Percentiles rank a stretch among this genome's conserved stretches.
Conservation (phyloP, 441 rosid species). For the Pelargonium fulgidum region DNA sequence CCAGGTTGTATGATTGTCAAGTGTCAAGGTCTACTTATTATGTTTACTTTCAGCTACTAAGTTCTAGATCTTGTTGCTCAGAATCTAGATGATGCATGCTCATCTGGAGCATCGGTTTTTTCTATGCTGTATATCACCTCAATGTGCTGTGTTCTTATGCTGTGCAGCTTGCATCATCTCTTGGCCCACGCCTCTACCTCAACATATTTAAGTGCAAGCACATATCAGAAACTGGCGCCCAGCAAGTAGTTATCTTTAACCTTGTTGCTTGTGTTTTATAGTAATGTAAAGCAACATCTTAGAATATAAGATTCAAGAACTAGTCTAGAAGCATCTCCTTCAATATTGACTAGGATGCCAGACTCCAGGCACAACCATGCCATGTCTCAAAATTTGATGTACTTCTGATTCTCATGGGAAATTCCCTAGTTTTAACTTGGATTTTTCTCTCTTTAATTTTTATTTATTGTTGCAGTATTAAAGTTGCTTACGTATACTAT, state of each 20-base stretch:
- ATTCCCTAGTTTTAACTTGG: not conserved
- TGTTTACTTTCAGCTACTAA: not conserved
- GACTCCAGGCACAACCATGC: no score
- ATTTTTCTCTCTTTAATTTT: not conserved
- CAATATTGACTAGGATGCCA: not conserved
- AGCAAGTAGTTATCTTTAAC: conserved; percentile 49
- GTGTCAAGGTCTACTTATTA: no score
- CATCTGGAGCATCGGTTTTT: not conserved
- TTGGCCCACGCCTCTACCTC: conserved; percentile 86
- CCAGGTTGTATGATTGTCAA: not conserved
- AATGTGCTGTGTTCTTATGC: conserved; percentile 8
- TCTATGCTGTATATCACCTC: not conserved
- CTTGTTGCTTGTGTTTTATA: not conserved
- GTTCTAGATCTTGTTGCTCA: not conserved
- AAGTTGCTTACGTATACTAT: not conserved
- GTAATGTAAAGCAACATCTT: not conserved
- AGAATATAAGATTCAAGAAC: no score
- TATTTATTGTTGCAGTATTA: not conserved
- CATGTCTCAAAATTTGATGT: conserved; percentile 1
- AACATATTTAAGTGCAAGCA: conserved; percentile 98
- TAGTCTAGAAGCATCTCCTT: not conserved
- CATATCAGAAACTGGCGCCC: conserved; percentile 98
- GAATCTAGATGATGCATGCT: not conserved
- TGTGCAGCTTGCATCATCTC: conserved; percentile 93
- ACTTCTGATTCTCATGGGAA: not conserved